Percentiles rank a stretch among this genome's conserved stretches.
Conservation (phyloP, 1,284 basidiomycete genomes). For the Ceraceosorus guamensis region DNA sequence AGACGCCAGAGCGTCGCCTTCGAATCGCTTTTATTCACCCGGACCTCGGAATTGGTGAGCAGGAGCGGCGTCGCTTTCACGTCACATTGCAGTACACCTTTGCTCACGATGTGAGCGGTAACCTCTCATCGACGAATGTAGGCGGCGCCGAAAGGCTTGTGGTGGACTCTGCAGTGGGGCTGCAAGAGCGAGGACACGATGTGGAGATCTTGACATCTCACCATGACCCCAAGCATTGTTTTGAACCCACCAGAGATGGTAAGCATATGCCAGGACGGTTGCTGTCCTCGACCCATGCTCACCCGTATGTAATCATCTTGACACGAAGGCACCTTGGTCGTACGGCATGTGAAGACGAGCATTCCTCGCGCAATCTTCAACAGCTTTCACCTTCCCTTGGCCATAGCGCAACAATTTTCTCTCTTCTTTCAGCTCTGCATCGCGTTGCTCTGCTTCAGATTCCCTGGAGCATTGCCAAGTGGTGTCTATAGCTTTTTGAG, state of each 20-base stretch:
- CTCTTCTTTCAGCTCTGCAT: slow-evolving; percentile 52
- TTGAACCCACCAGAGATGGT: slow-evolving; percentile 40
- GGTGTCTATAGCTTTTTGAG: slow-evolving; percentile 26
- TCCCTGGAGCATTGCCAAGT: slow-evolving; percentile 48
- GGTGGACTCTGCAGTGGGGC: slow-evolving; percentile 85
- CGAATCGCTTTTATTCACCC: slow-evolving; percentile 83
- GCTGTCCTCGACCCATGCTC: neutral
- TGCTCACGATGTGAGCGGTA: neutral
- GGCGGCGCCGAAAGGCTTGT: slow-evolving; percentile 91
- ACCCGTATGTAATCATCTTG: neutral
- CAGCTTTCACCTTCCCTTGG: slow-evolving; percentile 78
- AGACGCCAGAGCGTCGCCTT: neutral
- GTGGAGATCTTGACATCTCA: slow-evolving; percentile 93
- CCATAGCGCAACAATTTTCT: slow-evolving; percentile 79
- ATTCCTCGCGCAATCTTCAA: slow-evolving; percentile 66
- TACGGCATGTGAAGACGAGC: slow-evolving; percentile 72
- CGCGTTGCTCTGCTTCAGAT: slow-evolving; percentile 24
- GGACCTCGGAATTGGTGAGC: slow-evolving; percentile 83
- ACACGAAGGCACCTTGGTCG: slow-evolving; percentile 65
- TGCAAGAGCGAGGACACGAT: slow-evolving; percentile 74
- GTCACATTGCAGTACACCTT: neutral
- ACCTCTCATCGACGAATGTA: no score
- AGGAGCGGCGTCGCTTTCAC: neutral
- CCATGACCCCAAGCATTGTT: slow-evolving; percentile 62
- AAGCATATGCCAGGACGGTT: slow-evolving; percentile 40